These are phyloP conservation scores for Capronia epimyces DNA, from an alignment of 2,329 filamentous ascomycete species.

Conservation along the genomic window DNA sequence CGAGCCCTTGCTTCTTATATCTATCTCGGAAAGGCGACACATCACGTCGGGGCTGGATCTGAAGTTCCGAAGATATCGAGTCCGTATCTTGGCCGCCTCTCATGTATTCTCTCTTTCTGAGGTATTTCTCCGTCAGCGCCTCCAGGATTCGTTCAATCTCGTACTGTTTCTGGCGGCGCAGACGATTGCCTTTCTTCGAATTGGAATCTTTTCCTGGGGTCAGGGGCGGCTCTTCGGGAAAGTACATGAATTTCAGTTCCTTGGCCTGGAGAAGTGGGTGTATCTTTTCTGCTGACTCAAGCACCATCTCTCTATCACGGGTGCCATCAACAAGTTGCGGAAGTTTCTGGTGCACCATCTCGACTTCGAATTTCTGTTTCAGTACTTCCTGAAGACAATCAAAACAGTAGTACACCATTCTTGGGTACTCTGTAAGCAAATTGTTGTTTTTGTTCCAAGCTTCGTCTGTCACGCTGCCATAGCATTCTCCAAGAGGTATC, in stretches of 20 bases:
- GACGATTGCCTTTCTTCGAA: constrained; percentile 4
- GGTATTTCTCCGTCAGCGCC: neutral
- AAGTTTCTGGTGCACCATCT: neutral
- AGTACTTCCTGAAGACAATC: constrained; percentile 8
- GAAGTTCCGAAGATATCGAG: neutral
- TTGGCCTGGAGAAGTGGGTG: constrained; percentile 7
- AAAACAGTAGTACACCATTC: constrained; percentile 8
- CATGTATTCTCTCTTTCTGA: neutral
- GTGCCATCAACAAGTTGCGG: constrained; percentile 8
- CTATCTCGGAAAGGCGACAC: constrained; percentile 11
- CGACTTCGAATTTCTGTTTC: neutral
- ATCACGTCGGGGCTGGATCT: neutral
- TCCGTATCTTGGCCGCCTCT: neutral
- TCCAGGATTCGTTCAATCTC: constrained; percentile 11
- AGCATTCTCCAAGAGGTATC: constrained; percentile 10
- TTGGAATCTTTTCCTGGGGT: constrained; percentile 11
- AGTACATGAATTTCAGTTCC: constrained; percentile 5
- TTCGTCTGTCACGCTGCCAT: constrained; percentile 4
- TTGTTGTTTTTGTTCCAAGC: neutral
- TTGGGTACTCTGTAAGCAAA: neutral
- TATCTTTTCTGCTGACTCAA: constrained; percentile 8
- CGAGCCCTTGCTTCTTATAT: constrained; percentile 25
- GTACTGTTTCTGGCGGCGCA: constrained; percentile 19
- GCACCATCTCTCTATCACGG: constrained; percentile 1
- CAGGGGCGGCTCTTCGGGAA: constrained; percentile 8